Evolutionary conservation across 495 filamentous ascomycete species (phyloP), one percentile per base, ranked within the genome.

Genomic region (Hypoxylon trugodes): DNA sequence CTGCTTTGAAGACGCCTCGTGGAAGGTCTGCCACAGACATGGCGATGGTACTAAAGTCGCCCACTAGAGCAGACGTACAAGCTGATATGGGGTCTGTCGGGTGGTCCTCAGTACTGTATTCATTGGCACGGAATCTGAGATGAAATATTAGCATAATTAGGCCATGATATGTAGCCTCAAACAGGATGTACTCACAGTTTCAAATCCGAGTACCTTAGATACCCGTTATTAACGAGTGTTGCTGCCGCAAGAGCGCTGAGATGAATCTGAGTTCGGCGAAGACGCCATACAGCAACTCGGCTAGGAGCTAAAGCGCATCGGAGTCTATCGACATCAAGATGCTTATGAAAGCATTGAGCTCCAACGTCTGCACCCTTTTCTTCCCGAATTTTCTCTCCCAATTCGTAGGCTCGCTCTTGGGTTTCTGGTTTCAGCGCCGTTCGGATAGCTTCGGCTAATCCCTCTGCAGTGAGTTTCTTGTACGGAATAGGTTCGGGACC

Each of bases 11-110:
- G 13, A 96, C 83, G 12, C 89, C 89, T 10, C 83, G 78, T 0
- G 94, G 93, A 18, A 97, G 84, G 62, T 96, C 92, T 3, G 89
- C 90, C 25, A 93, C 77, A 0, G 91, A 92, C 82, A 94, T 90
- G 68, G 89, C 82, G 43, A 98, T 84, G 56, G 81, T 88, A 12
- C 86, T 81, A 30, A 91, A 78, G 6, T 91, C 90, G 4, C 91
- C 91, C 10, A 94, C 76, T 2, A 97, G 72, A 0, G 91, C 89
- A 13, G 87, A 85, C 1, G 90, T 86, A 25, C 83, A 84, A 10
- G 89, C 90, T 6, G 88, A 85, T 13, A 93, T 81, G 0, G 90
- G 90, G 56, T 92, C 87, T 64, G 82, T 84, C 2, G 90, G 87
- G 49, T 91, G 82, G 32, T 89, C 85, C 43, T 89, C 85, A 1